Percentiles rank a stretch among this genome's conserved stretches.
Conservation (phyloP, 1,139 yeast genomes). For the Hemisphaericaspora subhashii region DNA sequence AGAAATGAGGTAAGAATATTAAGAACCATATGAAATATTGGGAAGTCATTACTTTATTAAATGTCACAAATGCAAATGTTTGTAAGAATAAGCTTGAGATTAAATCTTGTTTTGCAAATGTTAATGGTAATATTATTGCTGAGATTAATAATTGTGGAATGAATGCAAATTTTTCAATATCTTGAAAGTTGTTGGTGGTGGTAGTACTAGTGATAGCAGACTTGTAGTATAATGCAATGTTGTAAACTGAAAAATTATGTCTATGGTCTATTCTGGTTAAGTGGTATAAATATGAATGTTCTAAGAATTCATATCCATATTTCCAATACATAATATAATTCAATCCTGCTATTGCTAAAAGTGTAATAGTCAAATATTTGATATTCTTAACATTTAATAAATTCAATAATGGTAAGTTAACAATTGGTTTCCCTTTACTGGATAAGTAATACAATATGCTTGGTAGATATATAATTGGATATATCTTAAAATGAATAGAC, state of each 20-base stretch:
- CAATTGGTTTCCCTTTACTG: constrained; percentile 19
- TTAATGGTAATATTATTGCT: constrained; percentile 59
- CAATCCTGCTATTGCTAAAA: constrained; percentile 44
- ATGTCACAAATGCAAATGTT: constrained; percentile 86
- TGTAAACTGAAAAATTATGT: constrained; percentile 90
- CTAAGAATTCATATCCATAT: constrained; percentile 77
- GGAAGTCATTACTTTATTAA: constrained; percentile 92
- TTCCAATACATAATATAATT: constrained; percentile 59
- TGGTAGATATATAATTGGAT: constrained; percentile 83
- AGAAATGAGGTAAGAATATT: constrained; percentile 73
- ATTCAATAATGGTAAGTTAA: constrained; percentile 29
- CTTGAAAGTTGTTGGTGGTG: too few relatives aligned
- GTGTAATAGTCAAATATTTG: constrained; percentile 40
- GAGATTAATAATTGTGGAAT: constrained; percentile 75
- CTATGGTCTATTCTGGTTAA: constrained; percentile 84
- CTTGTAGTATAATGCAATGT: constrained; percentile 67
- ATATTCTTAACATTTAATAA: constrained; percentile 49
- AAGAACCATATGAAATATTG: constrained; percentile 93
- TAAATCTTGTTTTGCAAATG: constrained; percentile 52
- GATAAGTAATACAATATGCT: constrained; percentile 41
- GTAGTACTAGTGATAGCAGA: too few relatives aligned
- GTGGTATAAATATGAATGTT: constrained; percentile 82
- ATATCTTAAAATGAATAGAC: constrained; percentile 85
- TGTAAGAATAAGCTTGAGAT: constrained; percentile 78
- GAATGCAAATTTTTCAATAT: constrained; percentile 61